These are phyloP conservation scores for Fusarium nanum DNA, from an alignment of 2,329 filamentous ascomycete genomes.

Conservation along the genomic window DNA sequence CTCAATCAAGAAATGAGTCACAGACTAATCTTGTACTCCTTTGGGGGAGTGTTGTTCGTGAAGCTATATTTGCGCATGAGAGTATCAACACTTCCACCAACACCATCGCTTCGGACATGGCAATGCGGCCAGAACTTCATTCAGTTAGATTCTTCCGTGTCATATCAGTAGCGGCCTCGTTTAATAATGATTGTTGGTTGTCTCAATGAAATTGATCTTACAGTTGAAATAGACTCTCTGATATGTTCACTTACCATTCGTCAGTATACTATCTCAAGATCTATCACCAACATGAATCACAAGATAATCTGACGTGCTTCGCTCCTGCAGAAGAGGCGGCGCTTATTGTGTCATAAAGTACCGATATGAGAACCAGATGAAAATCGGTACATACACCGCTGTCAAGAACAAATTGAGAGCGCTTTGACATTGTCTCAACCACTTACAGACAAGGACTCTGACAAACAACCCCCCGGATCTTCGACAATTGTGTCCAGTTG, in stretches of 20 bases:
- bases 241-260: neutral
- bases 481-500: neutral
- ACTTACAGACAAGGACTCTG: neutral
- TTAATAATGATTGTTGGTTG: neutral
- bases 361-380: neutral
- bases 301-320: neutral
- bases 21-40: neutral
- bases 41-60: neutral
- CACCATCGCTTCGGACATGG: neutral
- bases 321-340: neutral
- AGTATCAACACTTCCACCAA: constrained; percentile 2
- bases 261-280: neutral
- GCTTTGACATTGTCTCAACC: neutral
- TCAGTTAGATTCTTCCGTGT: neutral
- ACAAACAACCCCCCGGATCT: constrained; percentile 15
- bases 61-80: neutral
- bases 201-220: neutral
- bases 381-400: neutral
- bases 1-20: neutral
- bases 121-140: neutral
- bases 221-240: neutral
- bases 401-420: neutral
- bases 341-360: neutral
- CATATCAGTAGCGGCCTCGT: neutral
- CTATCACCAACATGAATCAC: constrained; percentile 27